phyloP scores from a whole-genome alignment of 2,329 filamentous ascomycete genomes.

The Colletotrichum godetiae region DNA sequence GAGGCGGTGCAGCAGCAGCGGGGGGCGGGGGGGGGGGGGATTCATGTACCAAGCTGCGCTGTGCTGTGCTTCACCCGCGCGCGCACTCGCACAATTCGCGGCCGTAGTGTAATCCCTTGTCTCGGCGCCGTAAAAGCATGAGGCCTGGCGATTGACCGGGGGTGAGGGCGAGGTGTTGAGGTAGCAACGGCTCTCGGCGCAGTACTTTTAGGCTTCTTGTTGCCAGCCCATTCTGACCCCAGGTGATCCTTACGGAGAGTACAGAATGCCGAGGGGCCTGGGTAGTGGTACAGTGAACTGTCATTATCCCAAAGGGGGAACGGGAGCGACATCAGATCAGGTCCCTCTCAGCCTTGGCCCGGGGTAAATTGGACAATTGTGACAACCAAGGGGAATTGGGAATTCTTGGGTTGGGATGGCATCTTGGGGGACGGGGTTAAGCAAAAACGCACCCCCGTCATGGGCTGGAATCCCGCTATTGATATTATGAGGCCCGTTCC shows the following conservation, averaged over 20 bases:
- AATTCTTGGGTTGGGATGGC: conserved; percentile 24
- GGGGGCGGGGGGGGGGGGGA: too few relatives aligned
- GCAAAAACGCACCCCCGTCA: background rate
- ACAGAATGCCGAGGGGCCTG: background rate
- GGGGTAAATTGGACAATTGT: conserved; percentile 19
- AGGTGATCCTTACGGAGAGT: background rate
- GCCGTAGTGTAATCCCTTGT: background rate
- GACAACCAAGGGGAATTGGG: background rate
- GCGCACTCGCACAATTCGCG: background rate
- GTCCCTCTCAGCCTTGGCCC: background rate
- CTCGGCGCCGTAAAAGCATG: conserved; percentile 1
- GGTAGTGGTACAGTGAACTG: background rate
- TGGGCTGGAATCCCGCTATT: background rate
- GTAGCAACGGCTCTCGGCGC: conserved; percentile 26
- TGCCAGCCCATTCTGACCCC: too few relatives aligned
- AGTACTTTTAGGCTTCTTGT: conserved; percentile 3
- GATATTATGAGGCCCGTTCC: conserved; percentile 20
- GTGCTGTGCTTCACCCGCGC: background rate
- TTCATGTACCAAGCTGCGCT: conserved; percentile 1
- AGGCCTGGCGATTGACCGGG: conserved; percentile 9
- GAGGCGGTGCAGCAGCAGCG: conserved; percentile 14
- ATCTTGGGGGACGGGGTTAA: background rate
- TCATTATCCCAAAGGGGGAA: background rate
- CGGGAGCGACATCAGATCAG: background rate
- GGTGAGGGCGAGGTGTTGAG: background rate